Percentiles rank a stretch among this genome's conserved stretches.
Evolutionary conservation across 2,329 filamentous ascomycete species (phyloP).

Genomic region (Diaporthe sp.): DNA sequence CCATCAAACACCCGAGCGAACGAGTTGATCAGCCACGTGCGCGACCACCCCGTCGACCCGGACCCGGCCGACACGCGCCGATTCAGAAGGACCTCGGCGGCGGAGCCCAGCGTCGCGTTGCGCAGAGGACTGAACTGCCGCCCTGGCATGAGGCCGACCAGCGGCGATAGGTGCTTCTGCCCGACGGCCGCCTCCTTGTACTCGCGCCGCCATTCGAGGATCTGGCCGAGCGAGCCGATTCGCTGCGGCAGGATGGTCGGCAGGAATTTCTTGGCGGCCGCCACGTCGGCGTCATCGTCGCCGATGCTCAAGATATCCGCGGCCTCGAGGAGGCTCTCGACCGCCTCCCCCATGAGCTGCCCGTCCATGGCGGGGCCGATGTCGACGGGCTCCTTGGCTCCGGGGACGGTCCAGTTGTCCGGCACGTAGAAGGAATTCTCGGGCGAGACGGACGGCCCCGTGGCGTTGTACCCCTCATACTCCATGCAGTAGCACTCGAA

Average conservation of each 20-base stretch:
- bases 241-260: slow-evolving; percentile 37
- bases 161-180: slow-evolving; percentile 42
- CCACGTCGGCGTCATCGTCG: slow-evolving; percentile 2
- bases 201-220: slow-evolving; percentile 43
- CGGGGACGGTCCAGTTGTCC: slow-evolving; percentile 10
- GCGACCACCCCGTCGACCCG: slow-evolving; percentile 28
- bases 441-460: slow-evolving; percentile 32
- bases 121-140: slow-evolving; percentile 39
- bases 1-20: slow-evolving; percentile 26
- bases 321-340: slow-evolving; percentile 39
- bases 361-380: slow-evolving; percentile 31
- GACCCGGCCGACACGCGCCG: slow-evolving; percentile 39
- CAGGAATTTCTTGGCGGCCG: slow-evolving; percentile 33
- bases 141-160: slow-evolving; percentile 42
- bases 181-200: slow-evolving; percentile 40
- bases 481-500: slow-evolving; percentile 25
- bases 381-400: slow-evolving; percentile 32
- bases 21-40: slow-evolving; percentile 15
- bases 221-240: slow-evolving; percentile 42
- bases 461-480: slow-evolving; percentile 31
- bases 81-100: slow-evolving; percentile 39
- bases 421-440: slow-evolving; percentile 39
- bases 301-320: slow-evolving; percentile 34
- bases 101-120: slow-evolving; percentile 33
- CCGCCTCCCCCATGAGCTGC: slow-evolving; percentile 36